Conservation (phyloP, 2,329 filamentous ascomycete species). For the Pyrenophora teres region DNA sequence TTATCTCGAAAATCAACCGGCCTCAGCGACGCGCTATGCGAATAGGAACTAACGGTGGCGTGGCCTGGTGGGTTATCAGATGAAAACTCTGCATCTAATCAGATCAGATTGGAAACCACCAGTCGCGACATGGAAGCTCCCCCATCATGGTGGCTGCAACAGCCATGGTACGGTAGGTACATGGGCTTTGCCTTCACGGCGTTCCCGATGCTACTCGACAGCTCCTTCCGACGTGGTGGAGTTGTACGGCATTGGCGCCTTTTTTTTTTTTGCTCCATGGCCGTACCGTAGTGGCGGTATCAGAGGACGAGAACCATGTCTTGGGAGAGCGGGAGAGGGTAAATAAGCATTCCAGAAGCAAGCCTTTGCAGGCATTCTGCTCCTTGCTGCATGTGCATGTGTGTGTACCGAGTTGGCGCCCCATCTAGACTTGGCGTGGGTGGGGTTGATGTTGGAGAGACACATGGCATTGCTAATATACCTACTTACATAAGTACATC, state of each 20-base stretch:
- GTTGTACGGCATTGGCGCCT: not conserved
- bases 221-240: not conserved
- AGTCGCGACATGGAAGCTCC: slow-evolving; percentile 2
- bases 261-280: not conserved
- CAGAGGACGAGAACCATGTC: not conserved
- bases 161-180: too few relatives aligned
- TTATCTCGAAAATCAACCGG: slow-evolving; percentile 33
- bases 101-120: slow-evolving; percentile 31
- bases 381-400: not conserved
- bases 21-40: slow-evolving; percentile 19
- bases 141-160: not conserved
- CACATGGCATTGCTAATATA: too few relatives aligned
- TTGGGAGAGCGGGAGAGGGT: not conserved
- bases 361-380: not conserved
- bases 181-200: not conserved
- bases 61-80: slow-evolving; percentile 27
- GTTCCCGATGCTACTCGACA: slow-evolving; percentile 2
- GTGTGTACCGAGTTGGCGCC: not conserved
- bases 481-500: too few relatives aligned
- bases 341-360: not conserved
- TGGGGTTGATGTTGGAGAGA: not conserved
- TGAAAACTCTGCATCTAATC: slow-evolving; percentile 36
- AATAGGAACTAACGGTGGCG: slow-evolving; percentile 14
- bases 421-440: not conserved
- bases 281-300: slow-evolving; percentile 6